Percentiles rank a stretch among this genome's conserved stretches.
phyloP scores from a whole-genome alignment of 768 basidiomycete genomes.

The Baorangia bicolor region DNA sequence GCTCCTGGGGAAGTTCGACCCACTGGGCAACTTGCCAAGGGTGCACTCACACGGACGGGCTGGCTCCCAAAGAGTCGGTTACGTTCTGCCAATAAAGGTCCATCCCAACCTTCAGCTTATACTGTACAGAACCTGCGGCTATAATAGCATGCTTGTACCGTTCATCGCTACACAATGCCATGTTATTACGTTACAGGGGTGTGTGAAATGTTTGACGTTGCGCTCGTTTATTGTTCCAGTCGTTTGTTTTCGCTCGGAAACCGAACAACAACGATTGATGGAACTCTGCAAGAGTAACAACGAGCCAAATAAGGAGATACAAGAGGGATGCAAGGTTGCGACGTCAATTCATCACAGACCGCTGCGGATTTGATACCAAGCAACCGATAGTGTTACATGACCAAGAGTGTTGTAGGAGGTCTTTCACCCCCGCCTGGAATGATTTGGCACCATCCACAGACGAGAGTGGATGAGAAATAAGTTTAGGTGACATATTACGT shows the following conservation, averaged over 20 bases:
- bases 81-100: slow-evolving; percentile 7
- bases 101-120: slow-evolving; percentile 18
- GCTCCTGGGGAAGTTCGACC: slow-evolving; percentile 57
- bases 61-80: slow-evolving; percentile 25
- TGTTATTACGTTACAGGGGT: slow-evolving; percentile 9
- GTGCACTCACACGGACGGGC: slow-evolving; percentile 41
- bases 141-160: slow-evolving; percentile 1
- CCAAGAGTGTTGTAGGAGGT: slow-evolving; percentile 24
- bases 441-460: slow-evolving; percentile 7
- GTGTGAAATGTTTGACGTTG: background rate
- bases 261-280: slow-evolving; percentile 6
- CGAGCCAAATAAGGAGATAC: slow-evolving; percentile 10
- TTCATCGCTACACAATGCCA: background rate
- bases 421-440: slow-evolving; percentile 14
- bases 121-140: slow-evolving; percentile 18
- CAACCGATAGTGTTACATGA: slow-evolving; percentile 26
- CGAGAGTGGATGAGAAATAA: slow-evolving; percentile 21
- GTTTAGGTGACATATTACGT: slow-evolving; percentile 34
- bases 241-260: background rate
- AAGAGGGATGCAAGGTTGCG: slow-evolving; percentile 8
- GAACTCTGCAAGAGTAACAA: slow-evolving; percentile 8
- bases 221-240: slow-evolving; percentile 12
- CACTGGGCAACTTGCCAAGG: slow-evolving; percentile 54
- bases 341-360: slow-evolving; percentile 9
- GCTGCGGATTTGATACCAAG: slow-evolving; percentile 17